Evolutionary conservation across 345 rosid genomes (phyloP), one percentile per base, ranked within the genome.

Genomic region (Rubroshorea leprosula): DNA sequence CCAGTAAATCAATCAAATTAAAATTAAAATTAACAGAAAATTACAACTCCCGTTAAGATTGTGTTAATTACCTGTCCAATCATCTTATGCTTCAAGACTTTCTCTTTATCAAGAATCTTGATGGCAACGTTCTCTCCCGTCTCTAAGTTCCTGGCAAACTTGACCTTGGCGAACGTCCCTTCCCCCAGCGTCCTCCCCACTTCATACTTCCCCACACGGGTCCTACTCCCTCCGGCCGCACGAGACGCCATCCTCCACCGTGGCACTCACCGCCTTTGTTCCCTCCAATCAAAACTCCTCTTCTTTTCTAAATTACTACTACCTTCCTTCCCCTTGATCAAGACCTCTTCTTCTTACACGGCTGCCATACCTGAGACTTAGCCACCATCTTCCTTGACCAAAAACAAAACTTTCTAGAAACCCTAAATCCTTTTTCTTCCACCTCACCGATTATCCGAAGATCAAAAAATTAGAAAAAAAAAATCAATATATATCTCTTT

Each of bases 361-460:
- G 99, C 65, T 93, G 99, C 99, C 99, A 93, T 4, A 93, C 87
- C 77, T 85, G 99, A 45, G 97, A 89, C 88, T 93, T 93, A 14
- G 74, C 78, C 49, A 89, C 78, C 58, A 81, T 93, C 96, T 83
- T 87, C 59, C 60, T 70, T 14, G 24, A 8, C 4, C n/a, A n/a
- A 23, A 22, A 50, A 60, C 7, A 11, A 23, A 52, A 17, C 20
- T 6, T 15, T 46, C 23, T 18, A 49, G 20, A 31, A 29, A 23
- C 41, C 41, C 41, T 35, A 50, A n/a, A 29, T n/a, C n/a, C n/a
- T n/a, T n/a, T n/a, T n/a, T n/a, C n/a, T n/a, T n/a, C n/a, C n/a
- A n/a, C n/a, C n/a, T n/a, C n/a, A n/a, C n/a, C n/a, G n/a, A n/a
- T n/a, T n/a, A n/a, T n/a, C n/a, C n/a, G n/a, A n/a, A n/a, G n/a